Base-by-base conservation (phyloP, 2,329 filamentous ascomycete genomes). In the Exophiala bonariae region DNA sequence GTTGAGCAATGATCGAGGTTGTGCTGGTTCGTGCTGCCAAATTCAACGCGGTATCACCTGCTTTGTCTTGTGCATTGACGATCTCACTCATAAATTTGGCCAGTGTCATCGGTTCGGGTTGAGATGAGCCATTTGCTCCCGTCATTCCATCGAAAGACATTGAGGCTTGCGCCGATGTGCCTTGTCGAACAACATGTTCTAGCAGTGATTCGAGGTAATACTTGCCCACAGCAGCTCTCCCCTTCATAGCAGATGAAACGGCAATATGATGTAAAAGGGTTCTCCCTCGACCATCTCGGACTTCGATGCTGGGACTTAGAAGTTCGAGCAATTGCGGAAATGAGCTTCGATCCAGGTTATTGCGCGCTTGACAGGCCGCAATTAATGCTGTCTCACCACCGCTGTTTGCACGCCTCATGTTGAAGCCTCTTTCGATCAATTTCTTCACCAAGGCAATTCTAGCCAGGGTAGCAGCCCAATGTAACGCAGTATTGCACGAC, bases 191-290 rank as follows among this genome's bases (percentile, higher is more conserved):
- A 10, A 97, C 87, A 74, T 95, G 97, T 63, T 96, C 92, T 1
- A 99, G 76, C 9, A 99, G 77, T 20, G 89, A 92, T 69, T 99
- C 93, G 2, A 99, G 81, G 61, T 99, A 99, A 65, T 97, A 96
- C 56, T 92, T 88, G 64, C 90, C 95, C 17, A 93, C 92, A 33
- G 89, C 84, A 48, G 89, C 91, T 39, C 93, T 83, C 5, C 92
- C 92, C 64, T 96, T 96, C 60, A 97, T 93, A 5, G 91, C 93
- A 52, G 91, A 96, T 13, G 93, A 95, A 26, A 97, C 83, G 4
- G 93, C 91, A 60, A 99, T 97, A 63, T 99, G 93, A 63, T 99
- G 93, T 18, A 99, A 74, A 11, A 97, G 90, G 0, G 92, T 97
- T 30, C 93, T 80, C 7, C 91, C 91, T 66, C 90, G 90, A 35